Base-by-base conservation (phyloP, 306 rosid genomes). In the Lathyrus sativus region DNA sequence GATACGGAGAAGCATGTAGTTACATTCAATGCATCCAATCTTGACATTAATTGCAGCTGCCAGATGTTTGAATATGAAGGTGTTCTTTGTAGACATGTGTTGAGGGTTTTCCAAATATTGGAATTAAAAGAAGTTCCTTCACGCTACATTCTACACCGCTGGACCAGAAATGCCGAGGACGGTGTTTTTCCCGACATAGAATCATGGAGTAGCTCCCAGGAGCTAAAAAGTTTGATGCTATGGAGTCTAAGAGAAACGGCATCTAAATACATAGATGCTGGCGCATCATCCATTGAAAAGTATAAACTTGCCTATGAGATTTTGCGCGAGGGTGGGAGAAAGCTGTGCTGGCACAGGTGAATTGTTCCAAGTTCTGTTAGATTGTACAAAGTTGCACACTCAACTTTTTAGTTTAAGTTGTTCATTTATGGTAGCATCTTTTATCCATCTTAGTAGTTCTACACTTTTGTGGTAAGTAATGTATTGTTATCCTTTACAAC, bases 231-330 rank as follows among this genome's bases (percentile, higher is more conserved):
- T 39, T 78, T 87, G 85, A 90, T 93, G 97, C 72, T 86, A 13
- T 93, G 98, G 98, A 90, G 97, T 84, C 82, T 93, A 55, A 90
- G 98, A 75, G 98, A 93, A 80, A 84, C 96, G 58, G 96, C 98
- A 41, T 80, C 88, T 66, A 90, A 86, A 82, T 93, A 88, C 78
- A 59, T 93, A 71, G 97, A 90, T 48, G 97, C 97, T 8, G 98
- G 98, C 51, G 83, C 91, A 72, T 44, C 89, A 53, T 93, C 97
- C 35, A 81, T 86, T 35, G 98, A 88, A 74, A 90, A 90, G 81
- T 89, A 85, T 82, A 93, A 82, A 76, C 88, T 93, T 73, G 98
- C 98, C 60, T 86, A 83, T 31, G 98, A 93, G 74, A 90, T 90
- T 49, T 82, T 93, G 90, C 81, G 85, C 18, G 98, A 93, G 76